These are phyloP conservation scores for Ascochyta koolunga DNA, from an alignment of 2,329 filamentous ascomycete species.

Conservation along the genomic window DNA sequence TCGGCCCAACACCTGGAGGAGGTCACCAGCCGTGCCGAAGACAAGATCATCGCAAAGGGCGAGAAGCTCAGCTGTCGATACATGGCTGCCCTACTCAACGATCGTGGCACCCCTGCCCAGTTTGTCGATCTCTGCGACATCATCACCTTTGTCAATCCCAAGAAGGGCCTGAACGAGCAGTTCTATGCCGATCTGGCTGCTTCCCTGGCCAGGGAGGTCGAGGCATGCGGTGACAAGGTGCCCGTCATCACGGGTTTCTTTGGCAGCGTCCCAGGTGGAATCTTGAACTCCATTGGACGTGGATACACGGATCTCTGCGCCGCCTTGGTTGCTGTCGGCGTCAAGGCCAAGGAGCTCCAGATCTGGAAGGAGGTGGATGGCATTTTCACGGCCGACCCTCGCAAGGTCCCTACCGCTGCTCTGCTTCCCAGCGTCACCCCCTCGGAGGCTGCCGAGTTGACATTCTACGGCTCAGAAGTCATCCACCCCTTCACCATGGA, in stretches of 20 bases:
- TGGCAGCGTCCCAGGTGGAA: conserved; percentile 85
- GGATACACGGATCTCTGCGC: conserved; percentile 98
- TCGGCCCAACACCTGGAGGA: conserved; percentile 64
- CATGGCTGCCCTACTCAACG: conserved; percentile 83
- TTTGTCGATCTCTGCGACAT: conserved; percentile 89
- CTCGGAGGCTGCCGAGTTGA: conserved; percentile 92
- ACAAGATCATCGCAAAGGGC: conserved; percentile 88
- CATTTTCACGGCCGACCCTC: conserved; percentile 85
- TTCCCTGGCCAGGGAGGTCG: conserved; percentile 51
- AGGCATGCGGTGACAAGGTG: conserved; percentile 52
- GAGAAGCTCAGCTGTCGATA: conserved; percentile 95
- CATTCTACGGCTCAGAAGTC: conserved; percentile 77
- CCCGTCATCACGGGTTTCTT: conserved; percentile 83
- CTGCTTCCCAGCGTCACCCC: conserved; percentile 90
- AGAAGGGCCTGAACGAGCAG: conserved; percentile 51
- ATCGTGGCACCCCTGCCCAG: conserved; percentile 80
- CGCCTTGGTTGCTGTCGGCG: conserved; percentile 85
- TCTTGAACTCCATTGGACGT: conserved; percentile 89
- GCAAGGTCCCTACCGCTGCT: conserved; percentile 89
- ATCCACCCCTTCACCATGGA: conserved; percentile 99
- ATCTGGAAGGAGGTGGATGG: conserved; percentile 99
- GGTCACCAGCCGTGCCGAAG: conserved; percentile 58
- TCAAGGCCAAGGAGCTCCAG: conserved; percentile 87
- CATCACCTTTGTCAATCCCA: conserved; percentile 64
- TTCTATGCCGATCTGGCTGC: conserved; percentile 55